Conservation (phyloP, 108 stramenopile species). For the Cyclotella baltica region DNA sequence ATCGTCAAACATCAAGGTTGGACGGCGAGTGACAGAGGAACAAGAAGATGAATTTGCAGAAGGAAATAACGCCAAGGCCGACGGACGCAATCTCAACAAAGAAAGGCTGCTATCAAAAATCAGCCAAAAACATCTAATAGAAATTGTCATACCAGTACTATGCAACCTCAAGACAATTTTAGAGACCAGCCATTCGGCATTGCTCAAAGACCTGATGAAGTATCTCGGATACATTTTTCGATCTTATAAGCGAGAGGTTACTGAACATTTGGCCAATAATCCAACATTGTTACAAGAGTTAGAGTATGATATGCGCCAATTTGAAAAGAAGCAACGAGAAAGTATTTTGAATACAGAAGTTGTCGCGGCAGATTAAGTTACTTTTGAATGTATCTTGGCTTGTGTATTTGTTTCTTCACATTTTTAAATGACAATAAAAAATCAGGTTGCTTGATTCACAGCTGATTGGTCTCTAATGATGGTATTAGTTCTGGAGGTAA, state of each 20-base stretch:
- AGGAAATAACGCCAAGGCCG: constrained; percentile 57
- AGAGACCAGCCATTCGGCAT: constrained; percentile 82
- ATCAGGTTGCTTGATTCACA: too few relatives aligned
- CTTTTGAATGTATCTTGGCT: not conserved
- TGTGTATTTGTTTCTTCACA: too few relatives aligned
- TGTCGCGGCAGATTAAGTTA: not conserved
- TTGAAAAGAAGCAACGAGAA: constrained; percentile 31
- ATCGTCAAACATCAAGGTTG: constrained; percentile 69
- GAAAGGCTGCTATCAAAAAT: constrained; percentile 85
- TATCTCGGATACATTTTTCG: constrained; percentile 86
- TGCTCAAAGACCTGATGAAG: constrained; percentile 84
- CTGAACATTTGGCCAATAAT: constrained; percentile 81
- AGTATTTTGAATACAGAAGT: constrained; percentile 16
- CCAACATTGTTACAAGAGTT: constrained; percentile 85
- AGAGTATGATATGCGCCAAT: constrained; percentile 79
- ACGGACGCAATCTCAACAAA: constrained; percentile 80
- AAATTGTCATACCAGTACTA: constrained; percentile 91
- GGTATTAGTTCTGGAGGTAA: too few relatives aligned
- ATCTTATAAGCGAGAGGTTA: constrained; percentile 81
- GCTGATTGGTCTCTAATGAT: too few relatives aligned
- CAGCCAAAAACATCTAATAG: constrained; percentile 90
- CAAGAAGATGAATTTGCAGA: constrained; percentile 64
- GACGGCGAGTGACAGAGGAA: constrained; percentile 55
- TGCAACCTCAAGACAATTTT: constrained; percentile 88
- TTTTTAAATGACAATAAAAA: too few relatives aligned